Evolutionary conservation across 2,329 filamentous ascomycete genomes (phyloP).

Genomic region (Aspergillus proliferans): DNA sequence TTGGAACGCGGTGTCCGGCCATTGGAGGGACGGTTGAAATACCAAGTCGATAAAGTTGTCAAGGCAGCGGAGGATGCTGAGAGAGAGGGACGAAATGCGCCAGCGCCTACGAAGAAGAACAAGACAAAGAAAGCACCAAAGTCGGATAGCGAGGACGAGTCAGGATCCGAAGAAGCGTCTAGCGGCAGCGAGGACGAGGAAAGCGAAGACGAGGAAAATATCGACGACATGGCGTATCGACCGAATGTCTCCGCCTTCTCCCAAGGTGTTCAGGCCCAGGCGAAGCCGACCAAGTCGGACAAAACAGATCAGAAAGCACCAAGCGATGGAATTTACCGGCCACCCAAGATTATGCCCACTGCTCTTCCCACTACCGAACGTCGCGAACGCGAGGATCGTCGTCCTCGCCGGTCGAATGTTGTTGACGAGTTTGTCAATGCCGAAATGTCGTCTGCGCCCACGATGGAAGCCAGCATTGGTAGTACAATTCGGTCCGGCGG

Average conservation of each 20-base stretch:
- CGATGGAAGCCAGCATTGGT: conserved; percentile 84
- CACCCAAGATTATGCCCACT: conserved; percentile 80
- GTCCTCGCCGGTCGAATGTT: conserved; percentile 67
- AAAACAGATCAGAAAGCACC: conserved; percentile 20
- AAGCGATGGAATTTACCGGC: conserved; percentile 70
- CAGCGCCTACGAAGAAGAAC: conserved; percentile 19
- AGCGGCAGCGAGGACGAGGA: conserved; percentile 22
- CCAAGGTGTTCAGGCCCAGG: conserved; percentile 35
- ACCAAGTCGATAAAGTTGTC: conserved; percentile 92
- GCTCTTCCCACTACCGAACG: conserved; percentile 66
- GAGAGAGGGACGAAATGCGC: conserved; percentile 20
- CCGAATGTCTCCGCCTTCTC: conserved; percentile 51
- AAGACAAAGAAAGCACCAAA: conserved; percentile 24
- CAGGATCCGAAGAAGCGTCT: conserved; percentile 17
- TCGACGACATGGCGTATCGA: conserved; percentile 57
- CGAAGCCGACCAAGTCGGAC: conserved; percentile 15
- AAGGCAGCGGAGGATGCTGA: conserved; percentile 63
- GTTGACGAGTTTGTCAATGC: conserved; percentile 87
- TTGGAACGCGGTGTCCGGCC: conserved; percentile 88
- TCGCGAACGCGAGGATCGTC: conserved; percentile 53
- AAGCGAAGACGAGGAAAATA: conserved; percentile 32
- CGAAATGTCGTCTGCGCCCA: conserved; percentile 74
- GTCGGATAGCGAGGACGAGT: conserved; percentile 23
- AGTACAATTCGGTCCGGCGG: conserved; percentile 78
- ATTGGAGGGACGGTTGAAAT: conserved; percentile 82